phyloP scores from a whole-genome alignment of 306 rosid species.

The Prinsepia uniflora region DNA sequence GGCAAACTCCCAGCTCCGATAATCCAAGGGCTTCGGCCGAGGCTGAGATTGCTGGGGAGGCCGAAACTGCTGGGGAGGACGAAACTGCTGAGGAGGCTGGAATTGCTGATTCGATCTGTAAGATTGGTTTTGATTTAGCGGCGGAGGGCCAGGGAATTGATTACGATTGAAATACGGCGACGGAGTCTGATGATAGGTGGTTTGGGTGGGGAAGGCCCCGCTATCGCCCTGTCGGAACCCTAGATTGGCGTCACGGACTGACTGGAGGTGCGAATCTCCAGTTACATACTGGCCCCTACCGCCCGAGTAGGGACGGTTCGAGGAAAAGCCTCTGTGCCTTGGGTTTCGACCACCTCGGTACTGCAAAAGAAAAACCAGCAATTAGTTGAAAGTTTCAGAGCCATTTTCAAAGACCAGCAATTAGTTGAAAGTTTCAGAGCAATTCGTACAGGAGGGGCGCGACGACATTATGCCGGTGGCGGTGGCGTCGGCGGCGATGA shows the following conservation, averaged over 20 bases:
- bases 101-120: conserved; percentile 29
- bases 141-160: conserved; percentile 27
- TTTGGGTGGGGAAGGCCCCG: conserved; percentile 37
- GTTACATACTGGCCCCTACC: conserved; percentile 42
- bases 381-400: neutral
- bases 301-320: conserved; percentile 38
- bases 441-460: conserved; percentile 36
- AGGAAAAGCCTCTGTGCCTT: conserved; percentile 40
- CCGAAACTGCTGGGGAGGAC: conserved; percentile 13
- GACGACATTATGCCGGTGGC: conserved; percentile 42
- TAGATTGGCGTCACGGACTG: conserved; percentile 57
- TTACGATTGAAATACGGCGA: conserved; percentile 20
- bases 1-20: conserved; percentile 73
- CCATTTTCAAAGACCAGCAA: neutral
- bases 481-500: conserved; percentile 37
- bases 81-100: conserved; percentile 22
- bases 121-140: conserved; percentile 12
- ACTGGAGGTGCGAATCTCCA: conserved; percentile 52
- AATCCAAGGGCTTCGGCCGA: conserved; percentile 42
- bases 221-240: conserved; percentile 47
- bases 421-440: neutral
- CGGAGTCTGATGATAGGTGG: conserved; percentile 17
- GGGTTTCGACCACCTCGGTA: conserved; percentile 46
- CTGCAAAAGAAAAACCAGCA: conserved; percentile 30
- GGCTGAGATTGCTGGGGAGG: conserved; percentile 22